Percentiles rank a stretch among this genome's conserved stretches.
Conservation (phyloP, 768 basidiomycete species). For the Xerocomellus intermedius region DNA sequence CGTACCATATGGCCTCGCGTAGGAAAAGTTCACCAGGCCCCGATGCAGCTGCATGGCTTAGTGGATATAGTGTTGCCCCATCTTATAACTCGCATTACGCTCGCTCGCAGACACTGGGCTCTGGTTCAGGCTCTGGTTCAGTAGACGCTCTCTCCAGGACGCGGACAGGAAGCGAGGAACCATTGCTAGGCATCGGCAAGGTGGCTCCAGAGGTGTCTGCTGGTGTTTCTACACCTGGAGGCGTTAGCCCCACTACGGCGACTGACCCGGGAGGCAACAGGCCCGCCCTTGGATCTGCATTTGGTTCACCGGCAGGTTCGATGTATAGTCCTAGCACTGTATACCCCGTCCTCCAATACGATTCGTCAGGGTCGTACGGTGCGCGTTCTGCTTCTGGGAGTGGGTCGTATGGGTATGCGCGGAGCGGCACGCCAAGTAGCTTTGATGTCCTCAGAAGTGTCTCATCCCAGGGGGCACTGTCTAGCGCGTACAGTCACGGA, state of each 20-base stretch:
- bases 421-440: constrained; percentile 28
- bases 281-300: constrained; percentile 29
- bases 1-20: constrained; percentile 16
- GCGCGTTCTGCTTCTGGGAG: constrained; percentile 21
- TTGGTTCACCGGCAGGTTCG: constrained; percentile 27
- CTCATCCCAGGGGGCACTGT: constrained; percentile 32
- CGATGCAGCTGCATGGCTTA: constrained; percentile 24
- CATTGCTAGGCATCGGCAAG: constrained; percentile 20
- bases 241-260: constrained; percentile 3
- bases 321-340: constrained; percentile 17
- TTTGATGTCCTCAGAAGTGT: constrained; percentile 29
- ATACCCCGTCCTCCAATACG: constrained; percentile 6
- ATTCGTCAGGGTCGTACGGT: constrained; percentile 21
- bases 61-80: constrained; percentile 25
- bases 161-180: constrained; percentile 32
- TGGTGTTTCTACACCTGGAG: constrained; percentile 4
- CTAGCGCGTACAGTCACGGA: constrained; percentile 18
- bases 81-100: constrained; percentile 29
- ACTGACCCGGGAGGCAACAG: constrained; percentile 12
- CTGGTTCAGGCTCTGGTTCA: constrained; percentile 25
- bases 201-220: constrained; percentile 2
- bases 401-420: constrained; percentile 23
- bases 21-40: constrained; percentile 31
- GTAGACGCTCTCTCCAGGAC: constrained; percentile 29
- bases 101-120: constrained; percentile 29